A percentile compares a stretch with the other conserved stretches of the same genome.
Conservation (phyloP, 257 asterid species). For the Lavandula angustifolia region DNA sequence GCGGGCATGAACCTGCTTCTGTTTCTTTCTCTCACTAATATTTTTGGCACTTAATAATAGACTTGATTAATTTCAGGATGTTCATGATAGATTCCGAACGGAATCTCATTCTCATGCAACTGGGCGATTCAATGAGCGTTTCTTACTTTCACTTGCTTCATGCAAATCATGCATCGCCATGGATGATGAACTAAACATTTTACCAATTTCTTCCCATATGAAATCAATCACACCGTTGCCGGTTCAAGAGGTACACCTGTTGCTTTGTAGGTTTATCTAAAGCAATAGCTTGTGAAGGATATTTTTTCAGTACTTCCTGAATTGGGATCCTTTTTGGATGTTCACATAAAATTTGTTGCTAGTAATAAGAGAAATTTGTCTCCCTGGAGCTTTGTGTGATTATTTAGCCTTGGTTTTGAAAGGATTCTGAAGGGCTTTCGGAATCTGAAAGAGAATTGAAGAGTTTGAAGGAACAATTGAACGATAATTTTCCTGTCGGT, state of each 20-base stretch:
- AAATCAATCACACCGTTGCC: constrained; percentile 61
- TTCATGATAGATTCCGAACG: constrained; percentile 90
- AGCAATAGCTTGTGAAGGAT: background rate
- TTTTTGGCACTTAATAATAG: constrained; percentile 24
- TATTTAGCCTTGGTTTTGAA: constrained; percentile 31
- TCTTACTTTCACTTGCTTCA: constrained; percentile 86
- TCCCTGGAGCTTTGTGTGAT: constrained; percentile 22
- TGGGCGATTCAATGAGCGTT: constrained; percentile 94
- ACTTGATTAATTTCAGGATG: constrained; percentile 70
- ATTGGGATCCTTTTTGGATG: background rate
- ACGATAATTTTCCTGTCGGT: constrained; percentile 87
- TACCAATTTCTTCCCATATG: constrained; percentile 96
- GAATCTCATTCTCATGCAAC: constrained; percentile 81
- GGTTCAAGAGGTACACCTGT: constrained; percentile 58
- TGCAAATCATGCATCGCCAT: constrained; percentile 90
- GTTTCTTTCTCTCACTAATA: background rate
- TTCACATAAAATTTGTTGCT: background rate
- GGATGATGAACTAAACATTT: constrained; percentile 92
- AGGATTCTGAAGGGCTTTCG: constrained; percentile 86
- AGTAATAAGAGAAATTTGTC: constrained; percentile 3
- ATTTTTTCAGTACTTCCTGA: constrained; percentile 5
- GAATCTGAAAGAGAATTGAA: constrained; percentile 77
- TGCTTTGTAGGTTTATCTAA: constrained; percentile 11
- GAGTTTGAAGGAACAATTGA: constrained; percentile 76
- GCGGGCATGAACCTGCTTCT: background rate